Conservation (phyloP, 78 protist genomes). For the Pigoraptor vietnamica region DNA sequence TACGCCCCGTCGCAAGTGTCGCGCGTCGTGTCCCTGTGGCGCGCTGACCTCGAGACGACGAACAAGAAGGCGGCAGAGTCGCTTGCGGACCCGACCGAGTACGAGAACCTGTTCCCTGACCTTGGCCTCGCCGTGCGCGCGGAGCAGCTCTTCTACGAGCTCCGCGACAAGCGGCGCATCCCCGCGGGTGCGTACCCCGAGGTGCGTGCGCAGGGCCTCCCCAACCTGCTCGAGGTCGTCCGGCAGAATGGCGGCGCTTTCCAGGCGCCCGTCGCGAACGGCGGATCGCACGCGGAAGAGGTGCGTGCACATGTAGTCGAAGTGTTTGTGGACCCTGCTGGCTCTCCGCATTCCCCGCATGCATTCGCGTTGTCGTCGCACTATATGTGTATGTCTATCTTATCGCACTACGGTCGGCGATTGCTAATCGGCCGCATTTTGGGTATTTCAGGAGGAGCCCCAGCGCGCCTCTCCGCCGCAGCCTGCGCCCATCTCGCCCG, state of each 20-base stretch:
- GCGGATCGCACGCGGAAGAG: background rate
- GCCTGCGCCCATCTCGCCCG: too few species aligned
- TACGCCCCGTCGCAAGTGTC: slow-evolving; percentile 43
- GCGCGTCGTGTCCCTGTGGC: background rate
- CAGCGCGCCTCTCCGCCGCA: too few species aligned
- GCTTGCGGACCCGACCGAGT: slow-evolving; percentile 67
- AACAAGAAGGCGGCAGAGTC: slow-evolving; percentile 7
- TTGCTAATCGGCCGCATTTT: too few species aligned
- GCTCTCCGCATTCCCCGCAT: too few species aligned
- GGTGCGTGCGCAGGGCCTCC: background rate
- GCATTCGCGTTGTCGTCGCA: too few species aligned
- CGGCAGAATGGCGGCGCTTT: background rate
- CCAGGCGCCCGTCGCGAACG: background rate
- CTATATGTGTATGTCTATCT: too few species aligned
- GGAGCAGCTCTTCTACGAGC: background rate
- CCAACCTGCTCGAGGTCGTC: background rate
- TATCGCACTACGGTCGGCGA: too few species aligned
- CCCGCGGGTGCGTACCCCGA: background rate
- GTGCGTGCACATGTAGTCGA: background rate
- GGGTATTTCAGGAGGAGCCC: too few species aligned
- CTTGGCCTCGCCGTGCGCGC: background rate
- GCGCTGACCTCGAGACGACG: background rate
- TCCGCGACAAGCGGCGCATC: background rate
- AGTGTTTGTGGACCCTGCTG: background rate
- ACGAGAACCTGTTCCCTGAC: slow-evolving; percentile 71